phyloP scores from a whole-genome alignment of 1,284 basidiomycete genomes.

The Microstroma glucosiphilum region DNA sequence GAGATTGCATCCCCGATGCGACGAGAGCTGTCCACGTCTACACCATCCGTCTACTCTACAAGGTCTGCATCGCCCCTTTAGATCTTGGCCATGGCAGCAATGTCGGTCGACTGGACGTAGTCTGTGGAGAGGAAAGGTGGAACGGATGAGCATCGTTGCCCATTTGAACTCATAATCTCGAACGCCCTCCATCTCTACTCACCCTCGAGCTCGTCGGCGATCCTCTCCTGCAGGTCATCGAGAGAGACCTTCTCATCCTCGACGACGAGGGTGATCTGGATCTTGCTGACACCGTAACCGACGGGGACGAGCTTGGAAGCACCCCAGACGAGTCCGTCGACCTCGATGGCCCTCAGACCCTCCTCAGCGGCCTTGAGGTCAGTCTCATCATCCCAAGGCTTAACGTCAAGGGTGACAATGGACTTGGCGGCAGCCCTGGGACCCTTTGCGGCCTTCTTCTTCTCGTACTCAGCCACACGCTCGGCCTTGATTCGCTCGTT shows the following conservation, averaged over 20 bases:
- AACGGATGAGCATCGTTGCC: too few species aligned
- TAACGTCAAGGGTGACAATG: slow-evolving; percentile 90
- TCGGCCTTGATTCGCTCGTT: slow-evolving; percentile 90
- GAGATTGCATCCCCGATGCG: too few species aligned
- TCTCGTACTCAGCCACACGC: slow-evolving; percentile 88
- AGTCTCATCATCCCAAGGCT: slow-evolving; percentile 98
- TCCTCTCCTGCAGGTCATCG: slow-evolving; percentile 72
- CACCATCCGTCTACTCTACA: too few species aligned
- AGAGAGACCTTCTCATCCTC: slow-evolving; percentile 93
- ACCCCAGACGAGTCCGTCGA: slow-evolving; percentile 92
- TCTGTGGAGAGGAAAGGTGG: slow-evolving; percentile 57
- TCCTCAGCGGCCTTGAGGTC: slow-evolving; percentile 84
- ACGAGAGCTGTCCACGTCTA: too few species aligned
- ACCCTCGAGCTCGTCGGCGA: slow-evolving; percentile 57
- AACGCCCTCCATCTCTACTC: too few species aligned
- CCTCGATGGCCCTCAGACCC: slow-evolving; percentile 75
- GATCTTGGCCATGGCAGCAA: slow-evolving; percentile 51
- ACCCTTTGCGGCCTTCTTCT: slow-evolving; percentile 85
- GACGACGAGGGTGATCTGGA: slow-evolving; percentile 90
- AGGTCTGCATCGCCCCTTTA: slow-evolving; percentile 17
- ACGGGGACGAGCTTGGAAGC: slow-evolving; percentile 77
- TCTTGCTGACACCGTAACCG: slow-evolving; percentile 85
- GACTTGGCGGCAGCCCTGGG: slow-evolving; percentile 61
- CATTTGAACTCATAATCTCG: too few species aligned
- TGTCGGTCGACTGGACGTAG: slow-evolving; percentile 87